These are phyloP conservation scores for Apiospora koreana DNA, from an alignment of 2,329 filamentous ascomycete species.

Conservation along the genomic window DNA sequence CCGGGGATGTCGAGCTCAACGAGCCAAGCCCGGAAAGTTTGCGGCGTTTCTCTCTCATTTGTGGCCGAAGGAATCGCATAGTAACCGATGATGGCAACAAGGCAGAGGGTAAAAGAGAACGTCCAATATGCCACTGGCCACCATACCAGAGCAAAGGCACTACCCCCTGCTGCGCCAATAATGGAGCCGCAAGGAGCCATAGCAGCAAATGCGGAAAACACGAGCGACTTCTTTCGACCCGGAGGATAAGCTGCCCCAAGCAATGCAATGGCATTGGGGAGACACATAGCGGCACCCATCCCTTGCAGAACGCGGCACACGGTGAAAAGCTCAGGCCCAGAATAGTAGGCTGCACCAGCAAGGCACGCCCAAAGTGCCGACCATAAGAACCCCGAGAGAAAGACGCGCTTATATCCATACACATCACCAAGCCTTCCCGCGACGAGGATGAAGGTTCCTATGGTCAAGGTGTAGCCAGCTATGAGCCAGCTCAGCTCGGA, in stretches of 20 bases:
- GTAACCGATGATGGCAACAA: constrained; percentile 32
- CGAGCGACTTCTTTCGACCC: constrained; percentile 59
- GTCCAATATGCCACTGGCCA: constrained; percentile 53
- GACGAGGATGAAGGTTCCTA: constrained; percentile 59
- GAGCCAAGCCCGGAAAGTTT: constrained; percentile 21
- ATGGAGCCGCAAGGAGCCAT: constrained; percentile 49
- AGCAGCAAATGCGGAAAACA: constrained; percentile 54
- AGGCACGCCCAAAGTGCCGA: constrained; percentile 54
- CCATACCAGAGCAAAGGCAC: constrained; percentile 41
- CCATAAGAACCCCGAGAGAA: constrained; percentile 56
- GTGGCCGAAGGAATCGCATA: constrained; percentile 37
- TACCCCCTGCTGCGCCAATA: constrained; percentile 41
- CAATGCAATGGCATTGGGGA: constrained; percentile 66
- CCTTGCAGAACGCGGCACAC: constrained; percentile 57
- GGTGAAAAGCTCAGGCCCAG: constrained; percentile 39
- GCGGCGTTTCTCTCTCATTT: constrained; percentile 21
- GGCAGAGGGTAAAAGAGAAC: constrained; percentile 36
- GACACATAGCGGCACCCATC: constrained; percentile 61
- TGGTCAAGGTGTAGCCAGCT: constrained; percentile 57
- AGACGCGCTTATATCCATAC: constrained; percentile 57
- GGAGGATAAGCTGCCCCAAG: constrained; percentile 58
- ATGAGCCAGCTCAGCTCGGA: constrained; percentile 57
- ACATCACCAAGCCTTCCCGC: constrained; percentile 58
- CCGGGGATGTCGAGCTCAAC: constrained; percentile 41
- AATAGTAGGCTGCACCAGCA: constrained; percentile 45